These are phyloP conservation scores for Trichoderma atroviride DNA, from an alignment of 2,329 filamentous ascomycete species.

Conservation along the genomic window DNA sequence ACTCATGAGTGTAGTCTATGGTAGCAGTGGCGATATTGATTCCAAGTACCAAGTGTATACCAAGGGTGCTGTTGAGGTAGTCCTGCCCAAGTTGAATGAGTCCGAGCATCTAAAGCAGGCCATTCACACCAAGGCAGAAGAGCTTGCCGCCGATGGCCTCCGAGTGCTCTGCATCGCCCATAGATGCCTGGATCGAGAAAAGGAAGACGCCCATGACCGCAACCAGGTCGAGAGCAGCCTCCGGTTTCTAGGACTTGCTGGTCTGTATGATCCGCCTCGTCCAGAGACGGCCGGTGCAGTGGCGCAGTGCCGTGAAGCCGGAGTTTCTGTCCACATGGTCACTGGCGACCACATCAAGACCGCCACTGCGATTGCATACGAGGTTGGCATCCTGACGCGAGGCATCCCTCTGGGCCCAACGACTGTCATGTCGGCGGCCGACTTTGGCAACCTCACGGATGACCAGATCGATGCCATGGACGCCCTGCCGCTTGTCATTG, in stretches of 20 bases:
- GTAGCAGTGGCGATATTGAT: constrained; percentile 38
- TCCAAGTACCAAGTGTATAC: constrained; percentile 51
- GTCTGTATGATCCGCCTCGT: constrained; percentile 73
- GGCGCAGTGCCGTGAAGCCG: constrained; percentile 59
- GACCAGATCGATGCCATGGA: constrained; percentile 64
- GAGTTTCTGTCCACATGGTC: constrained; percentile 69
- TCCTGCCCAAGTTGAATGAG: constrained; percentile 55
- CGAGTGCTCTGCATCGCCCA: constrained; percentile 69
- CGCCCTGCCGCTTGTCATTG: constrained; percentile 66
- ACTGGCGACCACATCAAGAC: constrained; percentile 71
- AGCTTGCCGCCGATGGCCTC: constrained; percentile 64
- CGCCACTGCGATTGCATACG: constrained; percentile 65
- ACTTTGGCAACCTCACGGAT: constrained; percentile 65
- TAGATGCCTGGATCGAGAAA: constrained; percentile 45
- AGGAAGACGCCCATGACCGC: constrained; percentile 50
- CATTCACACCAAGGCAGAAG: constrained; percentile 55
- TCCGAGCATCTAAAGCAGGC: constrained; percentile 50
- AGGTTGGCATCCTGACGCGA: constrained; percentile 61
- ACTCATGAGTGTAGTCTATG: constrained; percentile 72
- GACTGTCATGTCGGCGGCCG: constrained; percentile 62
- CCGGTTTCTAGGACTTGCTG: constrained; percentile 69
- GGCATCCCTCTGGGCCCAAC: constrained; percentile 43
- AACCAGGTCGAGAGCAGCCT: constrained; percentile 58
- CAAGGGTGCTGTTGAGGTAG: constrained; percentile 62
- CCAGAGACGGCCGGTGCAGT: constrained; percentile 66